phyloP scores from a whole-genome alignment of 139 green algal genomes.

The Protoeuglena noctilucae region DNA sequence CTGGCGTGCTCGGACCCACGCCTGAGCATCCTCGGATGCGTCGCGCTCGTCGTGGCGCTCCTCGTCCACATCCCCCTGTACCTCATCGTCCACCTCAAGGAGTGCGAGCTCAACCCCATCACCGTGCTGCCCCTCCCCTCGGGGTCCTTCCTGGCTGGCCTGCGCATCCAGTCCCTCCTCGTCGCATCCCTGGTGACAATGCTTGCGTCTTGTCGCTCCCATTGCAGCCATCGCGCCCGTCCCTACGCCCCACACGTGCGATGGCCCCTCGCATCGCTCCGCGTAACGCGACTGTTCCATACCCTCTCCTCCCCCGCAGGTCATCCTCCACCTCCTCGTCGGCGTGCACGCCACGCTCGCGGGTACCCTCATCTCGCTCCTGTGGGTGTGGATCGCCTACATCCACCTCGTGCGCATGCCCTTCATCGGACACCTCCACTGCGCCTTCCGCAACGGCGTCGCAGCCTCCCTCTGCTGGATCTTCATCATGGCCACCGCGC shows the following conservation, averaged over 20 bases:
- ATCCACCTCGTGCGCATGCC: not conserved
- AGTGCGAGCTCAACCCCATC: not conserved
- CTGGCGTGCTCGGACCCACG: not conserved
- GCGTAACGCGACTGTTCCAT: no score
- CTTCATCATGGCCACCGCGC: no score
- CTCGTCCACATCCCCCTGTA: not conserved
- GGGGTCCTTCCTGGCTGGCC: not conserved
- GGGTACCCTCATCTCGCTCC: not conserved
- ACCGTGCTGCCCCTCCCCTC: not conserved
- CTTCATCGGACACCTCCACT: not conserved
- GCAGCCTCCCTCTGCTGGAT: no score
- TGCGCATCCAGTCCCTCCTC: not conserved
- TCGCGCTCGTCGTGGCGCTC: not conserved
- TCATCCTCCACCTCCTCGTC: not conserved
- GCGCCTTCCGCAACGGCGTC: no score
- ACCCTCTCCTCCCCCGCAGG: no score
- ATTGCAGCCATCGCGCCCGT: no score
- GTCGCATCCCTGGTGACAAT: no score
- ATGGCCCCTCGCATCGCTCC: no score
- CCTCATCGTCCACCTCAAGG: not conserved
- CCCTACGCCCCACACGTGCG: no score
- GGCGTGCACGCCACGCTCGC: not conserved
- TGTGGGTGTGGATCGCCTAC: not conserved
- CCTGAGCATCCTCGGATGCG: not conserved
- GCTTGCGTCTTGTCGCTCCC: no score